Percentiles rank a stretch among this genome's conserved stretches.
These are phyloP conservation scores for Phytophthora pseudosyringae DNA, from an alignment of 352 stramenopile genomes.

Conservation along the genomic window DNA sequence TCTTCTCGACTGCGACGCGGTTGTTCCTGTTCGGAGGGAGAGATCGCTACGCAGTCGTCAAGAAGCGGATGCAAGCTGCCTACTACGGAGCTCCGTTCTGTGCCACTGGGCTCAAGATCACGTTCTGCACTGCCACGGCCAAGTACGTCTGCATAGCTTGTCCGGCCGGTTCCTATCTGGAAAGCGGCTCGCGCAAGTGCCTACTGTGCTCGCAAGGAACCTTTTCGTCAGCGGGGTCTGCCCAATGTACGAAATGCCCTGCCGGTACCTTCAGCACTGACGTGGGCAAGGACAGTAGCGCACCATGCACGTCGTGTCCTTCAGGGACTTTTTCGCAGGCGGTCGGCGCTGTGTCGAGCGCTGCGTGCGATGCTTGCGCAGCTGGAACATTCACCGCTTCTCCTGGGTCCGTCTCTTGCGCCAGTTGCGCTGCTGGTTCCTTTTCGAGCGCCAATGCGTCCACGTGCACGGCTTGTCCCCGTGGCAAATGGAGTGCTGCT, in stretches of 20 bases:
- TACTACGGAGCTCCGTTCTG: constrained; percentile 66
- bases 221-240: constrained; percentile 49
- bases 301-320: constrained; percentile 54
- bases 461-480: constrained; percentile 45
- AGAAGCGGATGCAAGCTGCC: constrained; percentile 56
- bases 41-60: constrained; percentile 67
- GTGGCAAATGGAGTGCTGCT: constrained; percentile 50
- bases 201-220: constrained; percentile 48
- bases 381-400: constrained; percentile 29
- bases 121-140: constrained; percentile 50
- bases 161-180: constrained; percentile 57
- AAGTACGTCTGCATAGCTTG: constrained; percentile 76
- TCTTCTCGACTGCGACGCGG: constrained; percentile 34
- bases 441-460: constrained; percentile 54
- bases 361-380: constrained; percentile 40
- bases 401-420: constrained; percentile 28
- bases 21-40: constrained; percentile 69
- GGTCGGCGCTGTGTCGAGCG: constrained; percentile 37
- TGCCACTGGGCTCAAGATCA: constrained; percentile 53
- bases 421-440: constrained; percentile 36
- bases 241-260: constrained; percentile 54
- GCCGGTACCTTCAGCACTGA: constrained; percentile 57
- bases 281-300: constrained; percentile 40
- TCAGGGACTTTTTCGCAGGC: constrained; percentile 53
- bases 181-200: constrained; percentile 63